These are phyloP conservation scores for Colletotrichum cuscutae DNA, from an alignment of 2,329 filamentous ascomycete species.

Conservation along the genomic window DNA sequence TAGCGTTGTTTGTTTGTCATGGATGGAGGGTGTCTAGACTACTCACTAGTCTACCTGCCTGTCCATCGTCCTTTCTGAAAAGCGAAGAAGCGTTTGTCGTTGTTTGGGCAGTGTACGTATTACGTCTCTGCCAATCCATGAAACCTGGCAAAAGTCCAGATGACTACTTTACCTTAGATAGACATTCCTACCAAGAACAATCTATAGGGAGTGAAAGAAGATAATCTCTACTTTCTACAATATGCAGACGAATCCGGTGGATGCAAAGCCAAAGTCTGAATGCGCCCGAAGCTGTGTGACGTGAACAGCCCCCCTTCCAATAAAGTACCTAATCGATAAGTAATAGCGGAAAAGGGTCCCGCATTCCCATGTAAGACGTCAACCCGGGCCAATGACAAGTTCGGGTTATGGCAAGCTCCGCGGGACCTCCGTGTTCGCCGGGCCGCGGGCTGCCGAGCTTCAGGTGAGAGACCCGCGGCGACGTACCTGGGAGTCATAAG, in stretches of 20 bases:
- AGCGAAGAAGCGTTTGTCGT: conserved; percentile 1
- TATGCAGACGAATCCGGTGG: not conserved
- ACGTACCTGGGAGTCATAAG: not conserved
- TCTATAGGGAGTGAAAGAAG: not conserved
- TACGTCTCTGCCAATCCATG: not conserved
- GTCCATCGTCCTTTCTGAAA: not conserved
- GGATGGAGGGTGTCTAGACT: not conserved
- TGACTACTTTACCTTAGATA: not conserved
- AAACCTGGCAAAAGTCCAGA: not conserved
- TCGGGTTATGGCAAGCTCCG: not conserved
- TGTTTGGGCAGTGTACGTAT: not conserved
- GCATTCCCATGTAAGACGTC: not conserved
- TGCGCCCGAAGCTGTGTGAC: not conserved
- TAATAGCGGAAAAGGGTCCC: conserved; percentile 1
- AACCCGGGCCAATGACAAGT: not conserved
- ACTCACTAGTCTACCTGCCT: not conserved
- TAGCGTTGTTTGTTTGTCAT: conserved; percentile 23
- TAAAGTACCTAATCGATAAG: conserved; percentile 12
- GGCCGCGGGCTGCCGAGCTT: conserved; percentile 9
- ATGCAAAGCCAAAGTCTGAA: conserved; percentile 5
- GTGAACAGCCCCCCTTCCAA: not conserved
- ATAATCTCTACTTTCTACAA: not conserved
- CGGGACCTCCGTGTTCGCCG: conserved; percentile 16
- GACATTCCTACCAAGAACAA: no score
- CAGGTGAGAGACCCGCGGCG: not conserved